Conservation (phyloP, 495 filamentous ascomycete species). For the Xylaria castorea region DNA sequence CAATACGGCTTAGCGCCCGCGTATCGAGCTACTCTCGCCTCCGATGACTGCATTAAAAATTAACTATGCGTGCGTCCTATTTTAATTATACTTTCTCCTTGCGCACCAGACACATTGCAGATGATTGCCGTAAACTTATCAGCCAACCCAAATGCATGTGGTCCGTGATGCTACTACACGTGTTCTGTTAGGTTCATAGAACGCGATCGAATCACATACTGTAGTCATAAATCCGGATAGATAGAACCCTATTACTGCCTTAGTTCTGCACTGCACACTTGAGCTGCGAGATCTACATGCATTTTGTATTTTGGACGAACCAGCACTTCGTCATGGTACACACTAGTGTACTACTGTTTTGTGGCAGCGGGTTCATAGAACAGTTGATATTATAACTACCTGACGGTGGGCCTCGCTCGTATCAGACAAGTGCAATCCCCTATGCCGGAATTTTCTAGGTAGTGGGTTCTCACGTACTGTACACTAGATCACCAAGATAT, state of each 20-base stretch:
- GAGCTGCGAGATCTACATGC: conserved; percentile 23
- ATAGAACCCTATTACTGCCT: conserved; percentile 9
- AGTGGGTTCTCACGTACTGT: conserved; percentile 21
- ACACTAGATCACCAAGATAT: conserved; percentile 9
- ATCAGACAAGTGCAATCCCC: conserved; percentile 10
- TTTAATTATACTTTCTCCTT: conserved; percentile 2
- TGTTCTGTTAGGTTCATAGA: not conserved
- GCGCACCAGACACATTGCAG: not conserved
- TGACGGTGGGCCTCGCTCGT: conserved; percentile 1
- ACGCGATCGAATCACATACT: not conserved
- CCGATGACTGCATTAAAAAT: conserved; percentile 18
- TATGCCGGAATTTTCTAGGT: conserved; percentile 18
- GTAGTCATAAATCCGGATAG: not conserved
- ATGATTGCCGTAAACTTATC: not conserved
- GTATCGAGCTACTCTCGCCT: not conserved
- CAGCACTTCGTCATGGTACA: conserved; percentile 3
- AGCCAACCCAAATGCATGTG: not conserved
- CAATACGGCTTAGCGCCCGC: conserved; percentile 33
- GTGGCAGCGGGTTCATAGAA: conserved; percentile 14
- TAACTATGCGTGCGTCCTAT: not conserved
- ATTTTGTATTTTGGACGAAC: conserved; percentile 20
- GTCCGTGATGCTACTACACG: not conserved
- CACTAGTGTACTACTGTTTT: not conserved
- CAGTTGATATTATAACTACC: conserved; percentile 1
- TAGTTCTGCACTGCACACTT: not conserved